Percentiles rank a stretch among this genome's conserved stretches.
phyloP scores from a whole-genome alignment of 148 eudicot species.

The Rhododendron vialii region DNA sequence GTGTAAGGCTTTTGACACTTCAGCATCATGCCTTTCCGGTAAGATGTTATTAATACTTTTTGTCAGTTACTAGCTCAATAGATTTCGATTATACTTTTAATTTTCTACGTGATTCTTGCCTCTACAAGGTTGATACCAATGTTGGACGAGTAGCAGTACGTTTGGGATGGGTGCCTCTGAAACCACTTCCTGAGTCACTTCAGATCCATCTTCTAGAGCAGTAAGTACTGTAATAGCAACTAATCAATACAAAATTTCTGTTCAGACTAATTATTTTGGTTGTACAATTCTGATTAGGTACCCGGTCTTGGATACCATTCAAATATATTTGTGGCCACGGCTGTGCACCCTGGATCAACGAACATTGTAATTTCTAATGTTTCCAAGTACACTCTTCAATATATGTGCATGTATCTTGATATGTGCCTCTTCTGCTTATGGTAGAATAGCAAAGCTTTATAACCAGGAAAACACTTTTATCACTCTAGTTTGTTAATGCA shows the following conservation, averaged over 20 bases:
- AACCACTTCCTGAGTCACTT: slow-evolving; percentile 91
- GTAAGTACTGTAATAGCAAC: slow-evolving; percentile 36
- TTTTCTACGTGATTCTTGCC: neutral
- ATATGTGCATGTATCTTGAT: neutral
- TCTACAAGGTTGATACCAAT: slow-evolving; percentile 80
- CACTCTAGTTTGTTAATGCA: slow-evolving; percentile 14
- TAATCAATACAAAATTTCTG: neutral
- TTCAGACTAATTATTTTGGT: neutral
- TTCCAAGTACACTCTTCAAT: neutral
- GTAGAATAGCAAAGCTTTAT: neutral
- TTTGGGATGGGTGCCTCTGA: slow-evolving; percentile 99
- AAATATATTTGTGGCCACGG: slow-evolving; percentile 90
- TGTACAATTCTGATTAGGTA: slow-evolving; percentile 45
- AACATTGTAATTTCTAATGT: slow-evolving; percentile 56
- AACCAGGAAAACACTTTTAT: neutral
- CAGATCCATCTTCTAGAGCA: slow-evolving; percentile 89
- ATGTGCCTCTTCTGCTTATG: neutral
- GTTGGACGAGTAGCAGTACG: slow-evolving; percentile 96
- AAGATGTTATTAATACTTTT: slow-evolving; percentile 23
- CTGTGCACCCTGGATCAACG: slow-evolving; percentile 96
- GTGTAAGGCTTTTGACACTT: slow-evolving; percentile 88
- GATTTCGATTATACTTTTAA: neutral
- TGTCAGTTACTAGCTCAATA: neutral
- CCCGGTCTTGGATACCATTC: slow-evolving; percentile 84
- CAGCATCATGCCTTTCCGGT: slow-evolving; percentile 98